Evolutionary conservation across 805 yeast genomes (phyloP).

Genomic region (Isabelozyma gotoi): DNA sequence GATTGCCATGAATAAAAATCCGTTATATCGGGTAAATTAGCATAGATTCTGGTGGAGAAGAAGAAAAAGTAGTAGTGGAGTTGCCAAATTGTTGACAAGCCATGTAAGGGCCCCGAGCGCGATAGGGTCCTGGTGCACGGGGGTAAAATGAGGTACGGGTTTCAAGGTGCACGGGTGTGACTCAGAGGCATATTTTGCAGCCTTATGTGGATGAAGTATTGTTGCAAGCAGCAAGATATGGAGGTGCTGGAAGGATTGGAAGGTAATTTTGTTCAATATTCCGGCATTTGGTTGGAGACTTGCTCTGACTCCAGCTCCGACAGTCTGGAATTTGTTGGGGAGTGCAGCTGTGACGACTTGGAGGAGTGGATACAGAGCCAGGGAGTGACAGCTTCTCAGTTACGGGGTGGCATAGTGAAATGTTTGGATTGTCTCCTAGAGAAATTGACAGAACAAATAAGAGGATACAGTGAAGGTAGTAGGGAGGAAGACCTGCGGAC

Average conservation of each 20-base stretch:
- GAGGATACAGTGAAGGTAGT: background rate
- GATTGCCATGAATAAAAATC: conserved; percentile 29
- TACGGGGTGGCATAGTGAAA: background rate
- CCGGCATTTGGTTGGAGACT: too few species aligned
- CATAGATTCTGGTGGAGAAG: background rate
- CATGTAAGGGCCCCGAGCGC: too few species aligned
- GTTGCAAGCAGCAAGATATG: too few species aligned
- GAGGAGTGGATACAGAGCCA: background rate
- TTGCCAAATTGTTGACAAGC: background rate
- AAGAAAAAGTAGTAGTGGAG: background rate
- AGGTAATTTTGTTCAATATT: too few species aligned
- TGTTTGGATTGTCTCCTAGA: background rate
- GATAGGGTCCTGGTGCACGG: background rate
- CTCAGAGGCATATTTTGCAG: background rate
- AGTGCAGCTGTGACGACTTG: background rate
- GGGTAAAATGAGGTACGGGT: background rate
- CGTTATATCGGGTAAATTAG: background rate
- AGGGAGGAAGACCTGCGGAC: too few species aligned
- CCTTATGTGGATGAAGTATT: background rate
- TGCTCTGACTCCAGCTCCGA: background rate
- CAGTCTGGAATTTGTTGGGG: background rate
- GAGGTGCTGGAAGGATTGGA: too few species aligned
- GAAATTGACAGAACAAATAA: background rate
- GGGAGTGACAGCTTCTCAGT: background rate
- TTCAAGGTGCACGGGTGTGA: background rate